Evolutionary conservation across 805 yeast species (phyloP).

Genomic region (Saturnispora ahearnii): DNA sequence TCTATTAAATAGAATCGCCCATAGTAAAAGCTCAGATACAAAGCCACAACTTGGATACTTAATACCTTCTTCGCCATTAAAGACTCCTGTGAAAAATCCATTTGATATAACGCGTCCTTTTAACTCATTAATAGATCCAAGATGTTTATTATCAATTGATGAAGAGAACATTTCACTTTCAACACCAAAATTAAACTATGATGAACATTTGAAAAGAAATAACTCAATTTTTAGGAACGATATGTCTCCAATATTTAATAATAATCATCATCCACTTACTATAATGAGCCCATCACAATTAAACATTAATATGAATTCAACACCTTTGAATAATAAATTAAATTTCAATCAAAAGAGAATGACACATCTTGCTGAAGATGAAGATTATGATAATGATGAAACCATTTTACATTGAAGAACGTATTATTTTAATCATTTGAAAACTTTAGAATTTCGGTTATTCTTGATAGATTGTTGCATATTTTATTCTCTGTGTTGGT

Average conservation of each 20-base stretch:
- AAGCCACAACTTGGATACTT: neutral
- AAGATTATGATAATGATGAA: neutral
- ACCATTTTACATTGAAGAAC: neutral
- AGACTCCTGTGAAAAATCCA: neutral
- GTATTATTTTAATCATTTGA: neutral
- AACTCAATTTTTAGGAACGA: neutral
- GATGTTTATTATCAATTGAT: neutral
- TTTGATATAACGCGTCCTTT: neutral
- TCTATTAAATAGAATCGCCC: neutral
- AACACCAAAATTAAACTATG: neutral
- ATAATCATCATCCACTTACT: neutral
- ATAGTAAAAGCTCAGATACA: neutral
- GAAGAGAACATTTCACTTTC: neutral
- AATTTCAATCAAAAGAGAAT: neutral
- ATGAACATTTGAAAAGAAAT: neutral
- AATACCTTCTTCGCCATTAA: slow-evolving; percentile 1
- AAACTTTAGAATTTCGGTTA: neutral
- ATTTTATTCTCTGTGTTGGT: too few species aligned
- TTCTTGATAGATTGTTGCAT: neutral
- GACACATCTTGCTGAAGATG: neutral
- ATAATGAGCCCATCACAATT: slow-evolving; percentile 2
- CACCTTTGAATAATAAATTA: neutral
- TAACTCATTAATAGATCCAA: slow-evolving; percentile 2
- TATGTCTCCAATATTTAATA: neutral
- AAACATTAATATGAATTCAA: slow-evolving; percentile 1